Evolutionary conservation across 1,139 yeast genomes (phyloP), one percentile per base, ranked within the genome.

Genomic region (Insectozyma bohioensis): DNA sequence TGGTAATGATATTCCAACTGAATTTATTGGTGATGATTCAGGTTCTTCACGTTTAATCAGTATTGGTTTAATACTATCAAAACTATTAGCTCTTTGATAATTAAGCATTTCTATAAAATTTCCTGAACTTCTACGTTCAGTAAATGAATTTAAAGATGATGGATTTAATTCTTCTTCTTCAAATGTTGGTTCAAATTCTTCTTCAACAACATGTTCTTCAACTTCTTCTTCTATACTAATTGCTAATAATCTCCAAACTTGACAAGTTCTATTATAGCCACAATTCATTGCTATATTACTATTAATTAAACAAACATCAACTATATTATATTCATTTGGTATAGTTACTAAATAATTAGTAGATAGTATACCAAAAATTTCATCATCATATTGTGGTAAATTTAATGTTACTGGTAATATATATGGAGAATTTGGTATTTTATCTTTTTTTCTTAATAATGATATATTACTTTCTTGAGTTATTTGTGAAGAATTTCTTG

Each of bases 181-280:
- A 11, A 28, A 14, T n/a, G n/a, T n/a, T n/a, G n/a, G n/a, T 14
- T n/a, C 22, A 21, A 29, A 7, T 14, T n/a, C 27, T 6, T 36
- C 40, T 15, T 23, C 35, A 18, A 34, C 40, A 2, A 21, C 33
- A 4, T 28, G 37, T 12, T 33, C 26, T 8, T 34, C 41, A 5
- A 18, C 22, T 24, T 75, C 77, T 49, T 78, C 75, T 10, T 64
- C 62, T 2, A 83, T 55, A 10, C 81, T 67, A 12, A 72, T 75
- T 2, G 76, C 75, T 3, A 85, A 57, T n/a, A 81, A 67, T 37
- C 71, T 61, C 95, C 95, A 85, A 0, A 80, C 69, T 50, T 82
- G 88, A 32, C 83, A 68, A 32, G 81, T 83, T 36, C 86, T 58
- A 38, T 63, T 66, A 35, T 69, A 58, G 10, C 70, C 69, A 1